A percentile compares a stretch with the other conserved stretches of the same genome.
phyloP scores from a whole-genome alignment of 306 rosid genomes.

The Pterocarpus santalinus region DNA sequence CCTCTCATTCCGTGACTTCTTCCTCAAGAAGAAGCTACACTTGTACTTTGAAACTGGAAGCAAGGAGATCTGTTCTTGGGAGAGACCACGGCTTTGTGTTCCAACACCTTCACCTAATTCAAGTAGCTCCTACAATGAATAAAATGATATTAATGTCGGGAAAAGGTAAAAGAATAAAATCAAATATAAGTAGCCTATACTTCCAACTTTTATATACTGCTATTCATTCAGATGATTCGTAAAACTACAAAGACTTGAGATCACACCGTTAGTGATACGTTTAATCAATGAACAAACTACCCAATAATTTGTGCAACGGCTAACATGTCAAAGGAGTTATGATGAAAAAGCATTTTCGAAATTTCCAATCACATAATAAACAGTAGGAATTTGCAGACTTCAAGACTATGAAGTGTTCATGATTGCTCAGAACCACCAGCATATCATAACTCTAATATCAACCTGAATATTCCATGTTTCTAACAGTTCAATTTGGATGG shows the following conservation, averaged over 20 bases:
- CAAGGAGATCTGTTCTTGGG: constrained; percentile 81
- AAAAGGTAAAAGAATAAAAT: constrained; percentile 17
- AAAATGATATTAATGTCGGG: constrained; percentile 30
- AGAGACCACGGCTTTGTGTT: constrained; percentile 95
- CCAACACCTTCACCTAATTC: constrained; percentile 96
- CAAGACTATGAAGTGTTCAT: no score
- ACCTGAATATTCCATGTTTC: no score
- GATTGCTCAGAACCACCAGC: no score
- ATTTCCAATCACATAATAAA: no score
- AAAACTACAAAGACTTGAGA: constrained; percentile 30
- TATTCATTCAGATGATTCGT: constrained; percentile 19
- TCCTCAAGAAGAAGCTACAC: constrained; percentile 81
- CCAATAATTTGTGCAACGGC: no score
- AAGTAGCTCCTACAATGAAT: constrained; percentile 77
- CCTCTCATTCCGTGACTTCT: constrained; percentile 88
- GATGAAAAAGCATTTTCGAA: no score
- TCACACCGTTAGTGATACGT: neutral
- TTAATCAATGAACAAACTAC: no score
- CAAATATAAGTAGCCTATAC: constrained; percentile 10
- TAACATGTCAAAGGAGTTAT: no score
- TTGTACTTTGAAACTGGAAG: constrained; percentile 94
- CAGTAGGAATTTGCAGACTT: no score
- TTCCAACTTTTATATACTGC: constrained; percentile 25
- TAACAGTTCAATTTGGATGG: no score
- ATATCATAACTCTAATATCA: no score